These are phyloP conservation scores for Solanum hybrid DNA, from an alignment of 305 asterid genomes.

Conservation along the genomic window DNA sequence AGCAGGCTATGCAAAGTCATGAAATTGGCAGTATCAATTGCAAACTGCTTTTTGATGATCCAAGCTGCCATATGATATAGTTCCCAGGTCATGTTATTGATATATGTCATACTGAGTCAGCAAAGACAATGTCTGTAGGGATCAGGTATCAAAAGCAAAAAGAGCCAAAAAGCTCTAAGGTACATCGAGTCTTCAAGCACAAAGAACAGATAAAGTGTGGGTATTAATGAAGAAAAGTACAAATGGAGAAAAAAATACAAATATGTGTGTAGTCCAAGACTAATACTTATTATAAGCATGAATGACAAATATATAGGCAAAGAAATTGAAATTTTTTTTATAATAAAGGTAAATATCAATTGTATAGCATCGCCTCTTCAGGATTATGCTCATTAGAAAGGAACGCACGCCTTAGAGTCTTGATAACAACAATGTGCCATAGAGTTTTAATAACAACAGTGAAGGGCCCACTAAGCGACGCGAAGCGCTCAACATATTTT, in stretches of 20 bases:
- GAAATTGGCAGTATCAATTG: not conserved
- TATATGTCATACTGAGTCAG: not conserved
- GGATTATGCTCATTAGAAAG: not conserved
- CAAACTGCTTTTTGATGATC: not conserved
- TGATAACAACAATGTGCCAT: not conserved
- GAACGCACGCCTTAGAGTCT: not conserved
- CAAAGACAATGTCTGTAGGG: not conserved
- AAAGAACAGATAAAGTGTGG: not conserved
- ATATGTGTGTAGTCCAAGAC: not conserved
- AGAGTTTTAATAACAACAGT: not conserved
- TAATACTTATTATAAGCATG: not conserved
- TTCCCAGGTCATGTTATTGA: not conserved
- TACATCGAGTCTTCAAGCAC: not conserved
- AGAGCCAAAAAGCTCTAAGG: not conserved
- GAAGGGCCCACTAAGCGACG: not conserved
- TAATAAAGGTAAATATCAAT: not conserved
- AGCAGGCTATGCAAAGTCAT: not conserved
- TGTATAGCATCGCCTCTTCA: not conserved
- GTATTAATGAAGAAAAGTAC: not conserved
- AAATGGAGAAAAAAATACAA: not conserved
- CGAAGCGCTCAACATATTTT: not conserved
- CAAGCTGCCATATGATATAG: not conserved
- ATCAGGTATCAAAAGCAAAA: not conserved
- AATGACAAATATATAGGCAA: not conserved
- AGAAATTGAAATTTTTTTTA: not conserved